Conservation (phyloP, 2,329 filamentous ascomycete species). For the Periconia sp. region DNA sequence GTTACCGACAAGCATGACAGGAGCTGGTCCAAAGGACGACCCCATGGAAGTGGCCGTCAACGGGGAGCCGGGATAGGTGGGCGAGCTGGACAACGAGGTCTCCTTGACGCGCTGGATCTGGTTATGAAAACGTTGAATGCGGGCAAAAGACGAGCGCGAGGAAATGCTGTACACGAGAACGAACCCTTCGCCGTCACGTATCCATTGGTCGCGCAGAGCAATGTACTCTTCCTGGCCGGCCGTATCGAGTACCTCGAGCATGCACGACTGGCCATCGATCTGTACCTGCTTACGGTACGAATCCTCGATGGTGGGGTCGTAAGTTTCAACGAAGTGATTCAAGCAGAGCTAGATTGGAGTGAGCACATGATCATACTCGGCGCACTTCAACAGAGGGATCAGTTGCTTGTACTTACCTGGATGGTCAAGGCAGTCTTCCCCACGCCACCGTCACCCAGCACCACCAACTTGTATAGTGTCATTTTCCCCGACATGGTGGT, state of each 20-base stretch:
- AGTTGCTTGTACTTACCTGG: constrained; percentile 53
- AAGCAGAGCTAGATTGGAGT: constrained; percentile 70
- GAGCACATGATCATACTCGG: constrained; percentile 14
- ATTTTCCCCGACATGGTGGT: constrained; percentile 80
- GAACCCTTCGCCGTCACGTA: constrained; percentile 95
- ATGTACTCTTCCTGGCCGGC: constrained; percentile 99
- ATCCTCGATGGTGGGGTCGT: constrained; percentile 69
- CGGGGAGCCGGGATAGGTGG: constrained; percentile 75
- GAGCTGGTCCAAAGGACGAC: constrained; percentile 67
- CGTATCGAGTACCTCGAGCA: constrained; percentile 96
- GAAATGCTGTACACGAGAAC: constrained; percentile 98
- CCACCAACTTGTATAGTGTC: constrained; percentile 95
- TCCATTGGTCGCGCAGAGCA: constrained; percentile 95
- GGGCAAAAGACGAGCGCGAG: constrained; percentile 89
- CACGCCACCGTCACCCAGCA: constrained; percentile 90
- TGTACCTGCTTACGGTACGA: constrained; percentile 72
- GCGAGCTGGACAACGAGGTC: constrained; percentile 70
- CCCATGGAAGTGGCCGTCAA: constrained; percentile 60
- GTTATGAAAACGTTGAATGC: constrained; percentile 93
- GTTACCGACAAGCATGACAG: constrained; percentile 98
- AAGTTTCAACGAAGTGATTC: constrained; percentile 97
- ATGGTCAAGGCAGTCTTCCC: constrained; percentile 94
- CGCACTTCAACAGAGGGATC: background rate
- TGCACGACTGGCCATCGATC: constrained; percentile 92
- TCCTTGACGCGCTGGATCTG: constrained; percentile 98